Base-by-base conservation (phyloP, 768 basidiomycete species). In the Megacollybia marginata region DNA sequence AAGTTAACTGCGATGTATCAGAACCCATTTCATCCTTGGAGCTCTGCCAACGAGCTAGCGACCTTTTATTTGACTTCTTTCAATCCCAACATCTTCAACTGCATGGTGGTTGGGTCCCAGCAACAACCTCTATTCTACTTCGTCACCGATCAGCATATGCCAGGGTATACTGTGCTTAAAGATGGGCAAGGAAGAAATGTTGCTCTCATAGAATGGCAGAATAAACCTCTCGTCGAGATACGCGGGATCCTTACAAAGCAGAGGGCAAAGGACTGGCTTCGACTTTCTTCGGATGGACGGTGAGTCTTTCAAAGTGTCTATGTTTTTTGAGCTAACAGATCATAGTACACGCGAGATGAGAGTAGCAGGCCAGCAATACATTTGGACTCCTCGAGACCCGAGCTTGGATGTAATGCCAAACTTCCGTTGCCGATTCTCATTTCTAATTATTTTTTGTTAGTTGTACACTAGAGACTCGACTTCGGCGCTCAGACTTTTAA, bases 381-480 rank as follows among this genome's bases (percentile, higher is more conserved):
- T 18, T 5, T 40, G 38, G 38, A 40, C 18, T 40, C 38, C 38
- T 15, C 15, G 18, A 40, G 38, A 18, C 8, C 13, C 38, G 5
- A 15, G 4, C 18, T 40, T 40, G 38, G 8, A 40, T 40, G 38
- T 40, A 18, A 40, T 40, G 13, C 38, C 15, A 40, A 18, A 18
- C 8, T 40, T 28, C 6, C 23, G 23, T 53, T 31, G n/a, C 36
- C 33, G 28, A 19, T 9, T 47, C 12, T 42, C 9, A 10, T 2
- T 11, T 23, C 15, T 3, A 16, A 43, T 48, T 7, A n/a, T n/a
- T 34, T 35, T 40, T n/a, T 8, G 52, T 11, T 50, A 85, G 82
- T 57, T 85, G 44, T 78, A 74, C 55, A 65, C 71, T 9, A 65
- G 70, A 4, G 67, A 59, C 34, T 61, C 64, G 53, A 58, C 54